Base-by-base conservation (phyloP, 169 alveolate species). In the Blepharisma undulans region DNA sequence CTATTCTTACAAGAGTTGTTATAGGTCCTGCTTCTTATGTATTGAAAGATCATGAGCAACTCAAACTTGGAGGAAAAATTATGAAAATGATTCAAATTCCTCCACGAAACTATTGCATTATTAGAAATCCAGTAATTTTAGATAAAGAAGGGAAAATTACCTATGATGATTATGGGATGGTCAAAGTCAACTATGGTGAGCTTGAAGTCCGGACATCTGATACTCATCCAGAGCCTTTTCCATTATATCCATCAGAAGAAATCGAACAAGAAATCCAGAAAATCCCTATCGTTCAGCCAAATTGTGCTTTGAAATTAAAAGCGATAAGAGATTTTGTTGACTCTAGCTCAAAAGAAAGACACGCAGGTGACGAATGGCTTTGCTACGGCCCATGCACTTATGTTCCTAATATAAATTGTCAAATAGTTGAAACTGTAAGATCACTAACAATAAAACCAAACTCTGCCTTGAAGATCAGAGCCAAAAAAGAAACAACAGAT, bases 351-450 rank as follows among this genome's bases (percentile, higher is more conserved):
- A 76, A 89, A 60, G 34, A 21, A 27, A 74, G 88, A 30, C 92
- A 94, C 78, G 96, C 97, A 32, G 97, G 97, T 0, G 96, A 95
- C 33, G 90, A 95, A 36, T 95, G 96, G 93, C 91, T 95, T 10
- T 85, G 74, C 79, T 66, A 59, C 22, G 97, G 97, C 12, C 97
- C 97, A 6, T 72, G 87, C 30, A 81, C 94, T 2, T 93, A 90
- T 88, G 89, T 92, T 71, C 97, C 97, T 4, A 84, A 92, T 89
- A 93, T 95, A 0, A 95, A 95, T 79, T 95, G 93, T 34, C 88
- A 91, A 76, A 76, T 95, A 6, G 79, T 91, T 16, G 77, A 84
- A 1, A 25, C 30, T 8, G 30, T 93, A 14, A 22, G 61, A 18
- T 93, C 97, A 19, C 27, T 61, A 27, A 71, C 88, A 1, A 92